Conservation (phyloP, 2,329 filamentous ascomycete species). For the Talaromyces rugulosus region DNA sequence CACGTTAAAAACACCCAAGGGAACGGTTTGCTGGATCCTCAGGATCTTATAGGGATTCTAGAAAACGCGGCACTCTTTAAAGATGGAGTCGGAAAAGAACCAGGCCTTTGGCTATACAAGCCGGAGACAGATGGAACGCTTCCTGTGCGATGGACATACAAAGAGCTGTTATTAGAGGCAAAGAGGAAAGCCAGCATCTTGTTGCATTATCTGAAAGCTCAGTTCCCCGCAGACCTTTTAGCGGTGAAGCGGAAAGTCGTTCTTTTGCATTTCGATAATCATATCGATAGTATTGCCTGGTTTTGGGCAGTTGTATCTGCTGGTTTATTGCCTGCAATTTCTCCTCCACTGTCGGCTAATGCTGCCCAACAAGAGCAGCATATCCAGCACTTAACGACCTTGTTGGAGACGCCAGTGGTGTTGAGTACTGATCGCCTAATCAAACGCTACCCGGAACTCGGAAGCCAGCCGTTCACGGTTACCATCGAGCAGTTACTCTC, state of each 20-base stretch:
- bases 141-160: background rate
- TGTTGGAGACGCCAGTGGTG: constrained; percentile 22
- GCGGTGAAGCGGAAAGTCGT: background rate
- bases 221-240: background rate
- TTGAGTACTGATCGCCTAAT: constrained; percentile 16
- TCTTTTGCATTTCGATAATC: constrained; percentile 31
- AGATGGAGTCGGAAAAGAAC: background rate
- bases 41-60: background rate
- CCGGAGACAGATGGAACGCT: background rate
- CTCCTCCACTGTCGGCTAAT: constrained; percentile 28
- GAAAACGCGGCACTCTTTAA: background rate
- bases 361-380: constrained; percentile 23
- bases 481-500: constrained; percentile 10
- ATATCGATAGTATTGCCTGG: constrained; percentile 37
- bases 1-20: background rate
- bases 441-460: constrained; percentile 15
- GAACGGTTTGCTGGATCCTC: background rate
- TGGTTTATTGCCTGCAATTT: constrained; percentile 36
- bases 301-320: constrained; percentile 39
- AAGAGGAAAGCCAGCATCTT: background rate
- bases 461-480: constrained; percentile 8
- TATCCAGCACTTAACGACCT: constrained; percentile 22
- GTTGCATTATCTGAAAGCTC: background rate
- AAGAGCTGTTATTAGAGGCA: background rate
- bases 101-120: constrained; percentile 5